Percentiles rank a stretch among this genome's conserved stretches.
phyloP scores from a whole-genome alignment of 768 basidiomycete genomes.

The Pleurotus pulmonarius region DNA sequence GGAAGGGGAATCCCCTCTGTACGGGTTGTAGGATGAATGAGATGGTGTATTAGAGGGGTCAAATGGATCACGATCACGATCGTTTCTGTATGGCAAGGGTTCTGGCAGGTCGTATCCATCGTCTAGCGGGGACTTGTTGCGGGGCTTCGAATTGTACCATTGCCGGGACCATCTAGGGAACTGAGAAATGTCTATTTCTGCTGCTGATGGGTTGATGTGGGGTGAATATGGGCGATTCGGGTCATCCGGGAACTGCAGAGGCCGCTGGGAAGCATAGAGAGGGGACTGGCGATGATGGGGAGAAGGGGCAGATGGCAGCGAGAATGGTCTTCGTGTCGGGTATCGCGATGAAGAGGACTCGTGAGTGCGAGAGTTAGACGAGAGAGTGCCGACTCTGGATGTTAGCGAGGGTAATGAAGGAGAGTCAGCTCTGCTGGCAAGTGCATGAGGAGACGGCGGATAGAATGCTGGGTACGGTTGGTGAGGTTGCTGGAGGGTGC shows the following conservation, averaged over 20 bases:
- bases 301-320: conserved; percentile 39
- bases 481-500: conserved; percentile 34
- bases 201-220: conserved; percentile 20
- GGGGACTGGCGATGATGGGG: conserved; percentile 20
- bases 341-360: conserved; percentile 19
- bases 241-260: conserved; percentile 16
- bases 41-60: conserved; percentile 26
- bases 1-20: conserved; percentile 26
- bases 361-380: conserved; percentile 35
- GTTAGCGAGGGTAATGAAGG: conserved; percentile 26
- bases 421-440: conserved; percentile 23
- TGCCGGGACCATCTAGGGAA: conserved; percentile 63
- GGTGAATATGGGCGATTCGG: conserved; percentile 15
- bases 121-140: conserved; percentile 13
- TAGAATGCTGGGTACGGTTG: conserved; percentile 17
- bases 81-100: conserved; percentile 23
- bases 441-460: conserved; percentile 18
- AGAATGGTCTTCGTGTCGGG: conserved; percentile 39
- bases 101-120: conserved; percentile 10
- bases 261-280: conserved; percentile 13
- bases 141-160: conserved; percentile 46
- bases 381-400: conserved; percentile 39
- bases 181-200: conserved; percentile 55
- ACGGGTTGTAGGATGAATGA: conserved; percentile 24
- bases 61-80: conserved; percentile 19